Percentiles rank a stretch among this genome's conserved stretches.
phyloP scores from a whole-genome alignment of 345 rosid species.

The Hypericum perforatum region DNA sequence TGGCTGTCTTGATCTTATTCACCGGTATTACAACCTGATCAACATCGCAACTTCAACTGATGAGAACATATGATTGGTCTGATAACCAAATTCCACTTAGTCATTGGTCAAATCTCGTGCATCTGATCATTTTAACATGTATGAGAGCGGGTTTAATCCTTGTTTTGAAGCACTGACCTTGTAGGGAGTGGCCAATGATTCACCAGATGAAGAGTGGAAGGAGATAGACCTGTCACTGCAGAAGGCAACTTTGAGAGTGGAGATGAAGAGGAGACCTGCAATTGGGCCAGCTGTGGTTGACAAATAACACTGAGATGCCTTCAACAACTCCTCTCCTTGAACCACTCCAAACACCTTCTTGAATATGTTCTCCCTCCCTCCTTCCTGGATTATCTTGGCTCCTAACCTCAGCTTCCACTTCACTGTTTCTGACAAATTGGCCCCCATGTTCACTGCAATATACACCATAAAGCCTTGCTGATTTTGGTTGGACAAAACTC shows the following conservation, averaged over 20 bases:
- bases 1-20: conserved; percentile 16
- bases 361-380: conserved; percentile 36
- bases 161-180: conserved; percentile 18
- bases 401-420: conserved; percentile 36
- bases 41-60: not conserved
- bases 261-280: conserved; percentile 36
- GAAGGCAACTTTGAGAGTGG: conserved; percentile 28
- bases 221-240: conserved; percentile 27
- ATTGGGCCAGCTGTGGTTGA: conserved; percentile 37
- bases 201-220: conserved; percentile 14
- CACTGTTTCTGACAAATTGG: conserved; percentile 29
- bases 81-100: no score
- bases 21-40: conserved; percentile 33
- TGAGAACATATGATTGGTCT: no score
- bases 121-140: no score
- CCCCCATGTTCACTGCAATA: conserved; percentile 26
- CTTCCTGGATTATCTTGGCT: conserved; percentile 29
- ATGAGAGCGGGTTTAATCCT: no score
- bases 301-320: conserved; percentile 41
- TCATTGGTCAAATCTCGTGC: no score
- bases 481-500: no score
- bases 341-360: conserved; percentile 23
- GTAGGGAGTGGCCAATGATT: conserved; percentile 14
- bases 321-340: conserved; percentile 32
- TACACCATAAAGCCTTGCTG: no score